Base-by-base conservation (phyloP, 225 moss, liverwort and hornwort genomes). In the Thuidium tamariscinum region DNA sequence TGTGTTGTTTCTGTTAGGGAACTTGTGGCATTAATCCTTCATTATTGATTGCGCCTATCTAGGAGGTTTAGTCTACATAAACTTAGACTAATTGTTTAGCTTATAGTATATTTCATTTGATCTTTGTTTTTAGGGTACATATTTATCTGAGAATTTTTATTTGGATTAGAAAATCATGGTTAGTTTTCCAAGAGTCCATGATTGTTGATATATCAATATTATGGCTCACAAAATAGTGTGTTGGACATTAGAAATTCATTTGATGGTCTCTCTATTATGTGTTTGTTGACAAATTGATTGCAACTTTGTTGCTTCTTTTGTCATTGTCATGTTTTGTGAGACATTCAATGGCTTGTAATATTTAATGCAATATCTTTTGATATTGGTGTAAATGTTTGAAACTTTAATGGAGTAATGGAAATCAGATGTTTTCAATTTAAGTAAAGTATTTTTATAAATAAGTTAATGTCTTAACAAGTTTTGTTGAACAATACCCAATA, bases 401-500 rank as follows among this genome's bases (percentile, higher is more conserved):
- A 54, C 3, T 74, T 48, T 30, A 34, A 2, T 49, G 4, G 51
- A n/a, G 5, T 20, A 75, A 52, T 1, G 4, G 16, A 51, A 20
- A 1, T 52, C 12, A n/a, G 12, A 22, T 32, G 30, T 32, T 74
- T 32, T 1, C 17, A 73, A 30, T 16, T 2, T 73, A 10, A 73
- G 18, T 2, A 30, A 48, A 30, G n/a, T 73, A 23, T 19, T 30
- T 48, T 90, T 22, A 4, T 15, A 66, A 1, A 36, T 5, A 4
- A 34, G 10, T 75, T 21, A 4, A 16, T 44, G 8, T 14, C 3
- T 10, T 9, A 19, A 7, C 1, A 2, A 0, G 22, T 29, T 44
- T 13, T 59, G 16, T 80, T 80, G 32, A 62, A 39, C 3, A 4
- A 32, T 64, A 23, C 5, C n/a, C 3, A 49, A 49, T 52, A 1